Evolutionary conservation across 345 rosid genomes (phyloP).

Genomic region (Turritis glabra): DNA sequence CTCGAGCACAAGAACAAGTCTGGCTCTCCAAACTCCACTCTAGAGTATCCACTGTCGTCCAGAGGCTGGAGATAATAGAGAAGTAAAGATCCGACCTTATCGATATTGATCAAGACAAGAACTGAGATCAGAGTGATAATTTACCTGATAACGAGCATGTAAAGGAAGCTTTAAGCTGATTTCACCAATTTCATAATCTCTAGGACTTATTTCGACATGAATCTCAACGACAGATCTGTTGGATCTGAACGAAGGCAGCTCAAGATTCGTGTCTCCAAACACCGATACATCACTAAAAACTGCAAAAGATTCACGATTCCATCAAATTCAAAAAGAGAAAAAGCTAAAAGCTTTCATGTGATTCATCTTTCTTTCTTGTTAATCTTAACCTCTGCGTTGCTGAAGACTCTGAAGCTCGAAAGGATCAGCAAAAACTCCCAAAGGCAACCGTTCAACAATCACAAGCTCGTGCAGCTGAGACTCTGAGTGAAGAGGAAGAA

Average conservation of each 20-base stretch:
- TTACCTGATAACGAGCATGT: conserved; percentile 82
- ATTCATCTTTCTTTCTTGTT: neutral
- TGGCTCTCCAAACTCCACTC: conserved; percentile 60
- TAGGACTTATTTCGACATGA: conserved; percentile 50
- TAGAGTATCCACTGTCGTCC: conserved; percentile 64
- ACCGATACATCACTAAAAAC: conserved; percentile 60
- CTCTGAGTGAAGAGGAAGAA: conserved; percentile 40
- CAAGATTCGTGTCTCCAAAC: conserved; percentile 87
- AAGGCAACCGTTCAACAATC: conserved; percentile 68
- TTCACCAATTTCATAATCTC: conserved; percentile 41
- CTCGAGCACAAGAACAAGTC: conserved; percentile 55
- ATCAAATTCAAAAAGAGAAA: neutral
- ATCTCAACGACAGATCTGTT: conserved; percentile 76
- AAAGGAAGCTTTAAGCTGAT: conserved; percentile 63
- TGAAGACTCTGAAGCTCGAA: conserved; percentile 81
- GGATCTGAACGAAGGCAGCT: conserved; percentile 72
- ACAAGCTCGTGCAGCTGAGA: conserved; percentile 48
- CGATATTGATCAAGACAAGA: neutral
- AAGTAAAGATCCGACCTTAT: neutral
- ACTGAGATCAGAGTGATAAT: neutral
- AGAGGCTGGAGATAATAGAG: conserved; percentile 43
- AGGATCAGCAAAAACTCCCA: conserved; percentile 87
- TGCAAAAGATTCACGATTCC: conserved; percentile 35
- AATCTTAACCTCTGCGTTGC: conserved; percentile 52
- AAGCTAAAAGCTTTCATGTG: neutral